Conservation (phyloP, 352 stramenopile genomes). For the Phytophthora tubulina region DNA sequence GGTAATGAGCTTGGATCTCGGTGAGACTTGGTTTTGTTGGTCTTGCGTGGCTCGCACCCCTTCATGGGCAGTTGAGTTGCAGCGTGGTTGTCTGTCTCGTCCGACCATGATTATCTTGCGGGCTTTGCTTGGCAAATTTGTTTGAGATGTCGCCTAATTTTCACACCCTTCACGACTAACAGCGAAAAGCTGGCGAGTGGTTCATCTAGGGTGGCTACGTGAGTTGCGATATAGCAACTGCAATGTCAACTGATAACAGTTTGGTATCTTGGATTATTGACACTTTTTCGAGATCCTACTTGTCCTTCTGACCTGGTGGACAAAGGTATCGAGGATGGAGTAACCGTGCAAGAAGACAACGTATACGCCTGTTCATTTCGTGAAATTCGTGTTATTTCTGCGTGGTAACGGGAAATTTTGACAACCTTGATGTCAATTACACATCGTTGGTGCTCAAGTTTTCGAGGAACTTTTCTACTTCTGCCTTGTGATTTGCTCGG, state of each 20-base stretch:
- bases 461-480: slow-evolving; percentile 18
- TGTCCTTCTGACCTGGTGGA: too few relatives aligned
- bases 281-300: too few relatives aligned
- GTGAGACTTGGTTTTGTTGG: slow-evolving; percentile 17
- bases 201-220: too few relatives aligned
- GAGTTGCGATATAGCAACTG: too few relatives aligned
- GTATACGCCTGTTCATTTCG: too few relatives aligned
- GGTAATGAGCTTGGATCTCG: slow-evolving; percentile 7
- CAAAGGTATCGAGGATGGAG: too few relatives aligned
- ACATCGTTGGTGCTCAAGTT: slow-evolving; percentile 12
- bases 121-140: slow-evolving; percentile 14
- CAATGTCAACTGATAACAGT: too few relatives aligned
- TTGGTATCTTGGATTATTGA: too few relatives aligned
- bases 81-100: slow-evolving; percentile 14
- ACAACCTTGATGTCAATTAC: not conserved
- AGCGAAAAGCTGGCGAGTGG: too few relatives aligned
- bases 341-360: too few relatives aligned
- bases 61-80: slow-evolving; percentile 21
- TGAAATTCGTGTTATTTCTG: not conserved
- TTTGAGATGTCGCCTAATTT: too few relatives aligned
- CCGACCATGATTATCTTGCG: slow-evolving; percentile 13
- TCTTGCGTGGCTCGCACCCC: slow-evolving; percentile 2
- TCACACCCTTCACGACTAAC: too few relatives aligned
- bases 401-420: not conserved
- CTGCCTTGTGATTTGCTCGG: not conserved